Percentiles rank a stretch among this genome's conserved stretches.
Evolutionary conservation across 1,284 basidiomycete species (phyloP).

Genomic region (Microbotryomycetes sp.): DNA sequence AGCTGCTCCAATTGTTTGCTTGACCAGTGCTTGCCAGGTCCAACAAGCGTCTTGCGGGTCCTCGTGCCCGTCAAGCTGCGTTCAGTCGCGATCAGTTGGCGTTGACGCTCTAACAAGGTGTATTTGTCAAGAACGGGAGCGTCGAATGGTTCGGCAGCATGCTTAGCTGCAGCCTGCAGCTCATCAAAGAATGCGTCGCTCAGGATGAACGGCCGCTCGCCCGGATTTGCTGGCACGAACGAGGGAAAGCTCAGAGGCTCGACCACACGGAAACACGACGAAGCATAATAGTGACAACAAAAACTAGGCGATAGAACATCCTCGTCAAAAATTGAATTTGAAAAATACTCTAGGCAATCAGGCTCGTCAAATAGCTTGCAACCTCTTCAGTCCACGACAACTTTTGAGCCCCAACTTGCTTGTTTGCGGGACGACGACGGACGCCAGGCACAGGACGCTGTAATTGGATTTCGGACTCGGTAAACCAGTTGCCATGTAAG

Average conservation of each 20-base stretch:
- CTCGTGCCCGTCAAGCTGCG: not conserved
- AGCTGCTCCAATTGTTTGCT: not conserved
- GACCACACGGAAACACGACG: not conserved
- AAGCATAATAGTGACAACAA: not conserved
- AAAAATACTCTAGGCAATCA: not conserved
- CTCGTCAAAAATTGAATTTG: too few species aligned
- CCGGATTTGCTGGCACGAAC: too few species aligned
- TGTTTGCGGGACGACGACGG: constrained; percentile 1
- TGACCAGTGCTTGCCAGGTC: not conserved
- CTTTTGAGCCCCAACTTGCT: not conserved
- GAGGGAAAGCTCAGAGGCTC: too few species aligned
- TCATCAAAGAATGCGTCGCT: not conserved
- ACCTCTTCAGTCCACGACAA: not conserved
- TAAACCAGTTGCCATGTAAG: constrained; percentile 42
- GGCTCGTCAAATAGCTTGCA: not conserved
- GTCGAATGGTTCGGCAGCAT: not conserved
- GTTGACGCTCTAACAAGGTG: not conserved
- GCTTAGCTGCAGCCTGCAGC: not conserved
- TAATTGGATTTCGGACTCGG: constrained; percentile 36
- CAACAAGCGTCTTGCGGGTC: not conserved
- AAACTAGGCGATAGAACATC: too few species aligned
- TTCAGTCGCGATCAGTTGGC: not conserved
- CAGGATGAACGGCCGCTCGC: not conserved
- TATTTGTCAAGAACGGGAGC: not conserved
- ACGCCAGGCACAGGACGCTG: constrained; percentile 24